phyloP scores from a whole-genome alignment of 768 basidiomycete species.

The Macrolepiota fuliginosa region DNA sequence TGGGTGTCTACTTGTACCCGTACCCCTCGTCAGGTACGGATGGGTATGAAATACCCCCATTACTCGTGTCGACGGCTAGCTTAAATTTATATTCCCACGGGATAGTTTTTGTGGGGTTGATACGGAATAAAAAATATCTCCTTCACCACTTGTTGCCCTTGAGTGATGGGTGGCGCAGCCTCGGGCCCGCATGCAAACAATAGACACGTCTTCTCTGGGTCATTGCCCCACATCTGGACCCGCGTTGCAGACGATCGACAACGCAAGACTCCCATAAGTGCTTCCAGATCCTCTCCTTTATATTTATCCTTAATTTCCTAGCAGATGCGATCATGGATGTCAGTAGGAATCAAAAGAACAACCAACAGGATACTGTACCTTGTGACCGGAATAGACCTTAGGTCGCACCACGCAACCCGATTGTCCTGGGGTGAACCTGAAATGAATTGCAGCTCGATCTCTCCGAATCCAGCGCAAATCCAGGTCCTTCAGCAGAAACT shows the following conservation, averaged over 20 bases:
- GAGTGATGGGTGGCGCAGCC: not conserved
- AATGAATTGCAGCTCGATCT: conserved; percentile 3
- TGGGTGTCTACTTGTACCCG: not conserved
- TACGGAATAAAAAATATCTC: conserved; percentile 8
- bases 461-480: not conserved
- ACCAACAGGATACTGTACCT: not conserved
- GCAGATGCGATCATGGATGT: not conserved
- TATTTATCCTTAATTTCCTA: conserved; percentile 1
- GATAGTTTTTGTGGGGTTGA: not conserved
- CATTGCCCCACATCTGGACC: not conserved
- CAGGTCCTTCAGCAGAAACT: not conserved
- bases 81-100: not conserved
- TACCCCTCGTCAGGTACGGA: not conserved
- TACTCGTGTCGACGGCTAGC: not conserved
- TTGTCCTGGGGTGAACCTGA: not conserved
- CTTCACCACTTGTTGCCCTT: not conserved
- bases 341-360: not conserved
- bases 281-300: not conserved
- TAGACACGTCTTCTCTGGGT: not conserved
- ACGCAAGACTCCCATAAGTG: not conserved
- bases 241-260: not conserved
- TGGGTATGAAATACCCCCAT: not conserved
- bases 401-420: not conserved
- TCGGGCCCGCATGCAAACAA: not conserved
- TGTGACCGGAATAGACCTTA: conserved; percentile 1